Base-by-base conservation (phyloP, 148 eudicot species). In the Bassia scoparia region DNA sequence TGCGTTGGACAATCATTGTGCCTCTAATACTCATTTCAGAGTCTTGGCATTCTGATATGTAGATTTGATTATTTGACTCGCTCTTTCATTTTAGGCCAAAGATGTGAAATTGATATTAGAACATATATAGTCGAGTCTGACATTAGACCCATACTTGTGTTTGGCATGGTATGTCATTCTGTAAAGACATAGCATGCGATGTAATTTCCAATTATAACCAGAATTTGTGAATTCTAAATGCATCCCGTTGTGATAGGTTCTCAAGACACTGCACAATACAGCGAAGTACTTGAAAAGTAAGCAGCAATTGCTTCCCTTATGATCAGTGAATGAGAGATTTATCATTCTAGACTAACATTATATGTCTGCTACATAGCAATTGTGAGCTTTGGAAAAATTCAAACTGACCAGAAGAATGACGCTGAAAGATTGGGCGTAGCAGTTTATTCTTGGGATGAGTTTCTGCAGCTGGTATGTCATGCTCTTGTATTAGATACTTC, bases 301-400 rank as follows among this genome's bases (percentile, higher is more conserved):
- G 89, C 70, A 48, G 56, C 72, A 27, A 21, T 68, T 74, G n/a
- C n/a, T 58, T 62, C 52, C 34, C 15, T 71, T 37, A 50, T 37
- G n/a, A 27, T 48, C 35, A 11, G 41, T 26, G 31, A 24, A 33
- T 18, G 52, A 43, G 33, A 24, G 44, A 56, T 24, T 18, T 16
- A 2, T 50, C 16, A 21, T 26, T 62, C 34, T 12, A 5, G 15
- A 72, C 18, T 66, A 56, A 41, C 55, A 56, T 41, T 38, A 43
- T 71, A 15, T 70, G 33, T 67, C 60, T 75, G 61, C n/a, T 67
- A 66, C 67, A 53, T 52, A 88, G 92, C 87, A 76, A 81, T 89
- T 54, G 93, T 89, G 83, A 89, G 93, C 78, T 89, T 89, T 63
- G 87, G 88, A 15, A 80, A 80, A 71, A 80, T 86, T 58, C 70